phyloP scores from a whole-genome alignment of 805 yeast genomes.

The Danielozyma ontarioensis region DNA sequence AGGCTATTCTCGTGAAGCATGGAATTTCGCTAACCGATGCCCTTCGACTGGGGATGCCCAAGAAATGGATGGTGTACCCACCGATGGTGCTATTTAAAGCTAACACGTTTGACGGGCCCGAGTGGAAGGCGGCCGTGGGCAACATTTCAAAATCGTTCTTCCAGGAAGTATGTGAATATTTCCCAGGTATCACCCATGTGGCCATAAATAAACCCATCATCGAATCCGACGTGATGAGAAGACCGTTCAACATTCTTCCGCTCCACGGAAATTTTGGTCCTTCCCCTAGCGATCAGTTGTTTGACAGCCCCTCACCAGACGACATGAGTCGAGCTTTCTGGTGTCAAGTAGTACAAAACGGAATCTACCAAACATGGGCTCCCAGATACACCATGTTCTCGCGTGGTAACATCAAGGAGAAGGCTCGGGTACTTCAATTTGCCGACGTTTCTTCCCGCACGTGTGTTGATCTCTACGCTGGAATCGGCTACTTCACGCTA shows the following conservation, averaged over 20 bases:
- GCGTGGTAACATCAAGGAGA: slow-evolving; percentile 81
- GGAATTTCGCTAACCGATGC: too few relatives aligned
- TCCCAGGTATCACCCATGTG: slow-evolving; percentile 44
- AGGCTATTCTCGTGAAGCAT: too few relatives aligned
- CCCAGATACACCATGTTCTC: slow-evolving; percentile 85
- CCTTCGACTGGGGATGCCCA: too few relatives aligned
- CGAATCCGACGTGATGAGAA: slow-evolving; percentile 50
- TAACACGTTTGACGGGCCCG: slow-evolving; percentile 36
- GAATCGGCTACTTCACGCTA: slow-evolving; percentile 80
- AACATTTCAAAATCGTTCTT: slow-evolving; percentile 8
- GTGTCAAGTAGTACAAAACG: slow-evolving; percentile 69
- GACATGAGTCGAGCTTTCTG: slow-evolving; percentile 59
- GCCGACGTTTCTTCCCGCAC: too few relatives aligned
- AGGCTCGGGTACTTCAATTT: slow-evolving; percentile 54
- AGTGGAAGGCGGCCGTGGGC: slow-evolving; percentile 25
- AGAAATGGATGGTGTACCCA: slow-evolving; percentile 57
- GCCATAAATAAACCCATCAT: slow-evolving; percentile 70
- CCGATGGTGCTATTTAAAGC: slow-evolving; percentile 60
- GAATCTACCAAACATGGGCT: slow-evolving; percentile 76
- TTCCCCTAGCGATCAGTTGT: slow-evolving; percentile 14
- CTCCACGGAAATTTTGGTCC: slow-evolving; percentile 67
- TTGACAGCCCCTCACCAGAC: slow-evolving; percentile 9
- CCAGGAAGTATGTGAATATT: slow-evolving; percentile 9
- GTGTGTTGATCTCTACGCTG: slow-evolving; percentile 76
- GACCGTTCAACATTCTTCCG: slow-evolving; percentile 59